These are phyloP conservation scores for Acmispon strigosus DNA, from an alignment of 306 rosid genomes.

Conservation along the genomic window DNA sequence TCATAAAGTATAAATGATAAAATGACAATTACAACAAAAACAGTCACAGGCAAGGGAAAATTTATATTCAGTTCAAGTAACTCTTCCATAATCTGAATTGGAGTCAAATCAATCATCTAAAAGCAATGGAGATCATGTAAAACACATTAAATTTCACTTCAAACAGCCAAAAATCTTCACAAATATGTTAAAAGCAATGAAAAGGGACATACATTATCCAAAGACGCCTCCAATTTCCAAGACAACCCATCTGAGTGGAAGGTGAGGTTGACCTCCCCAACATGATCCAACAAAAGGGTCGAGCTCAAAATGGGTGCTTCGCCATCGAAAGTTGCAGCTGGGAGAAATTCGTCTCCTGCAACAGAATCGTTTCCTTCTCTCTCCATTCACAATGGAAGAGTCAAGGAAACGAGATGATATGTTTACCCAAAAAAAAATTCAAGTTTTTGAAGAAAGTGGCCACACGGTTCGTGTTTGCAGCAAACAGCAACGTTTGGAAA, in stretches of 20 bases:
- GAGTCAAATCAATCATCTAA: neutral
- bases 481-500: neutral
- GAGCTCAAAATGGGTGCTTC: slow-evolving; percentile 38
- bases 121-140: neutral
- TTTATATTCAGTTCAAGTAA: neutral
- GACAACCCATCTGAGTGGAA: slow-evolving; percentile 52
- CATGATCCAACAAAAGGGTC: slow-evolving; percentile 51
- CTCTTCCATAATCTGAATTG: neutral
- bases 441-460: neutral
- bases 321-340: slow-evolving; percentile 1
- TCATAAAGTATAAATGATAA: too few species aligned
- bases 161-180: neutral
- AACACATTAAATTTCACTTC: neutral
- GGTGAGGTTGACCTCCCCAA: slow-evolving; percentile 55
- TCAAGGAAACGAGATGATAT: slow-evolving; percentile 36
- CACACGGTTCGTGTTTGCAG: neutral
- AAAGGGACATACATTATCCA: slow-evolving; percentile 30
- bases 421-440: neutral
- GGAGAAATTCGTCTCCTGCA: too few species aligned
- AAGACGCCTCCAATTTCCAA: slow-evolving; percentile 48
- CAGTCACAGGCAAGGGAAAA: neutral
- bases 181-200: neutral
- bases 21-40: too few species aligned
- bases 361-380: slow-evolving; percentile 31
- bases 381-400: slow-evolving; percentile 44